Base-by-base conservation (phyloP, 108 stramenopile genomes). In the Skeletonema costatum region DNA sequence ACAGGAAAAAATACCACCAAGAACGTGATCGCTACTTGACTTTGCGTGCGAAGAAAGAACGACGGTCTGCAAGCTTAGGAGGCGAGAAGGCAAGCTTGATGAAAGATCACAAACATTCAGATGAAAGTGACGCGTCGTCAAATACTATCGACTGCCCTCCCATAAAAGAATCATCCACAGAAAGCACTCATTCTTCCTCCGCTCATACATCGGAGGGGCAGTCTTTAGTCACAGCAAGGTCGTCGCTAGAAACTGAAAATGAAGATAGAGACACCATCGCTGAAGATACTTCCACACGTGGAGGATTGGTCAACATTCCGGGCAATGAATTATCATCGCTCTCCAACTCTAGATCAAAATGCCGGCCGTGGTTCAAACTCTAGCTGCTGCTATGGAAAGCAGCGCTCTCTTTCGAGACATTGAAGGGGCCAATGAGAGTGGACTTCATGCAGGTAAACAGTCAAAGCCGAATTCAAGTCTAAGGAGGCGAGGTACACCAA, bases 31-130 rank as follows among this genome's bases (percentile, higher is more conserved):
- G 84, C 33, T 84, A 91, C 70, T 66, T 60, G 62, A 68, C 75
- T 16, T 82, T 93, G 80, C 75, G 90, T 51, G 81, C 77, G 39
- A 94, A 88, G 80, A 90, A 89, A 70, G 82, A 74, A 42, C 69
- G 88, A n/a, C 81, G 80, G 41, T 72, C 75, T 44, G 80, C 73
- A 13, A 73, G 76, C 62, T 75, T 68, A 17, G 70, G 50, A 38
- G 56, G 67, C 35, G 66, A 32, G n/a, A 62, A 62, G 38, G 60
- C 39, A 41, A 30, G 58, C 17, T 44, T 64, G 32, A 41, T 29
- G 53, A n/a, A 44, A 17, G 25, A 16, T 59, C 73, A 9, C 21
- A 53, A 65, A 16, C 46, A 74, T 65, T 32, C 19, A 32, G 46
- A 74, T 41, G 62, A 58, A 33, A 66, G 44, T 38, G 60, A 46